Evolutionary conservation across 2,329 filamentous ascomycete species (phyloP).

Genomic region (Fusarium citri): DNA sequence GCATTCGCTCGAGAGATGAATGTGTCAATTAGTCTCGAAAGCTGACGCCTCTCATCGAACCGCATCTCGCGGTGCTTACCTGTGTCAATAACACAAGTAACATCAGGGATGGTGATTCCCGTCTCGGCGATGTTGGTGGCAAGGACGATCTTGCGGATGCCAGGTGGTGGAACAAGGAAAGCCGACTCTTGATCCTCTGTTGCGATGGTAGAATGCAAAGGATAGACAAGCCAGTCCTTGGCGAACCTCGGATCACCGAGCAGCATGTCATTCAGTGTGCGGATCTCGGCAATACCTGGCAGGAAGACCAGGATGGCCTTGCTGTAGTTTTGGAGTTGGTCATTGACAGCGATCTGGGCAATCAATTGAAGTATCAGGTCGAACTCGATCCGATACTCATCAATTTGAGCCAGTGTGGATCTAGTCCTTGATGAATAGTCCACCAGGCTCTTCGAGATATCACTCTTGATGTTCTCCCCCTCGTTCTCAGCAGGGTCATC

Average conservation of each 20-base stretch:
- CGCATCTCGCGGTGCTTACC: conserved; percentile 98
- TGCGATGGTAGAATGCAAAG: conserved; percentile 92
- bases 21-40: conserved; percentile 90
- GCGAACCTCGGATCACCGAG: conserved; percentile 80
- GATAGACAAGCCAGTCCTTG: conserved; percentile 84
- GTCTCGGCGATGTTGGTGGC: conserved; percentile 99
- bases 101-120: conserved; percentile 97
- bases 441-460: conserved; percentile 73
- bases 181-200: conserved; percentile 96
- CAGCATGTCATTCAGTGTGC: conserved; percentile 87
- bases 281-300: conserved; percentile 93
- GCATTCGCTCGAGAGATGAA: conserved; percentile 97
- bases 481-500: conserved; percentile 68
- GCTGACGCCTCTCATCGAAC: conserved; percentile 91
- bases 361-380: conserved; percentile 86
- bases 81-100: conserved; percentile 95
- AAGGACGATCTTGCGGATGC: conserved; percentile 90
- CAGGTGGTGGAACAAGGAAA: conserved; percentile 84
- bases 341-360: conserved; percentile 76
- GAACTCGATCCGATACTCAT: conserved; percentile 93
- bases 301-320: conserved; percentile 95
- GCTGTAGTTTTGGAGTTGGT: conserved; percentile 77
- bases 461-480: conserved; percentile 63
- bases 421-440: conserved; percentile 82
- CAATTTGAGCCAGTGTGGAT: conserved; percentile 78